Base-by-base conservation (phyloP, 805 yeast genomes). In the Monosporozyma unispora region DNA sequence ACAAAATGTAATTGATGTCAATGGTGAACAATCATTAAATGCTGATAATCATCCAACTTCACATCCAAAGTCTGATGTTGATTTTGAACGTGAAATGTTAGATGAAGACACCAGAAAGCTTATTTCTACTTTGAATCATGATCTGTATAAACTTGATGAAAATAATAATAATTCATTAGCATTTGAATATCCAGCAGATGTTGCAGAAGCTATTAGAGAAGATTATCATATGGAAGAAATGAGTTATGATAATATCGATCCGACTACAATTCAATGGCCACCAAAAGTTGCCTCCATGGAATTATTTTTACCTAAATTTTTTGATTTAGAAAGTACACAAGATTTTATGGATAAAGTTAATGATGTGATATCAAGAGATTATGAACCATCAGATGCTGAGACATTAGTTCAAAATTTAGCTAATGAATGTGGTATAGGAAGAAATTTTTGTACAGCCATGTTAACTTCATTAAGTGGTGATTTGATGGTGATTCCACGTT, bases 391-490 rank as follows among this genome's bases (percentile, higher is more conserved):
- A 4, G 74, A 72, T 53, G 76, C 76, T 12, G 76, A 72, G 46
- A 65, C 66, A 48, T 60, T 73, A 46, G 71, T 73, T 7, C 66
- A 68, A 39, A 70, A 69, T 16, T 50, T 73, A n/a, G 65, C 66
- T 47, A 67, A 62, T 18, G 77, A 72, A 47, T 64, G 69, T 4
- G 77, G 77, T 47, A 66, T 73, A 10, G 64, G 73, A 40, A 70
- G 64, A 48, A 66, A 66, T 22, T 73, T 73, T 50, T 73, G 75
- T 50, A 69, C 73, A 1, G 67, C 67, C 47, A 69, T 73, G 22
- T 59, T 73, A 43, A 71, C 75, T 0, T 66, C 70, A 10, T 64
- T 73, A 27, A 70, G 75, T 45, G 77, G 77, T 59, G 76, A 72
- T 54, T 57, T 72, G 45, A 61, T 67, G 52, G 60, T 71, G 43